A percentile compares a stretch with the other conserved stretches of the same genome.
These are phyloP conservation scores for Zasmidium angulare DNA, from an alignment of 2,329 filamentous ascomycete species.

Conservation along the genomic window DNA sequence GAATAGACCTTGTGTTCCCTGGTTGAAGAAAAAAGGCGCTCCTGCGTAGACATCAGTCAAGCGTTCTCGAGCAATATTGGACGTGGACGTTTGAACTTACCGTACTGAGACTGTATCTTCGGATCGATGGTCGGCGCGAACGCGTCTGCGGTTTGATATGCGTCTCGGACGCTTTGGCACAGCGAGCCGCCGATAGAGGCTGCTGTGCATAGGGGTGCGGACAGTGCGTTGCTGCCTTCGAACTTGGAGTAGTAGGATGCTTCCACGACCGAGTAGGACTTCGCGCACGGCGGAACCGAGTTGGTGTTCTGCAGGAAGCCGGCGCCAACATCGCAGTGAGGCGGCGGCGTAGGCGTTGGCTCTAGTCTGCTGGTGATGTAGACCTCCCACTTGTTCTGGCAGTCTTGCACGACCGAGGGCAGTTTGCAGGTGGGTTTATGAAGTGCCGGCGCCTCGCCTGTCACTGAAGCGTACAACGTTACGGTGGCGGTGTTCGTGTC, in stretches of 20 bases:
- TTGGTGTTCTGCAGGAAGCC: background rate
- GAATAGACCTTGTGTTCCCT: constrained; percentile 3
- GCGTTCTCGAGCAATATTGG: too few species aligned
- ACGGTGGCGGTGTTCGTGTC: constrained; percentile 1
- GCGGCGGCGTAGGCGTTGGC: constrained; percentile 15
- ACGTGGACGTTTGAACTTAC: too few species aligned
- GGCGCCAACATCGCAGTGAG: constrained; percentile 14
- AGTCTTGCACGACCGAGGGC: constrained; percentile 12
- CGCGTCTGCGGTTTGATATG: constrained; percentile 1
- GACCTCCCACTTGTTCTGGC: constrained; percentile 10
- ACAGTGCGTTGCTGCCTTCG: background rate
- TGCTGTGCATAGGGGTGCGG: constrained; percentile 9
- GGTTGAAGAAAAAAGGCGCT: constrained; percentile 3
- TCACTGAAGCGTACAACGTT: background rate
- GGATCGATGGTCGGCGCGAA: background rate
- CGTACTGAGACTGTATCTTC: background rate
- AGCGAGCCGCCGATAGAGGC: constrained; percentile 16
- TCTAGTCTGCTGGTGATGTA: constrained; percentile 11
- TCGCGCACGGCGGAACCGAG: constrained; percentile 8
- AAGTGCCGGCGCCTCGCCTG: constrained; percentile 1
- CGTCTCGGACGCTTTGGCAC: constrained; percentile 11
- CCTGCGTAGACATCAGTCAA: too few species aligned
- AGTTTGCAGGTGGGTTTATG: constrained; percentile 13
- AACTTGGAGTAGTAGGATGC: constrained; percentile 1
- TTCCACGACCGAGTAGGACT: background rate